A percentile compares a stretch with the other conserved stretches of the same genome.
phyloP scores from a whole-genome alignment of 306 rosid genomes.

The Trifolium fragiferum region DNA sequence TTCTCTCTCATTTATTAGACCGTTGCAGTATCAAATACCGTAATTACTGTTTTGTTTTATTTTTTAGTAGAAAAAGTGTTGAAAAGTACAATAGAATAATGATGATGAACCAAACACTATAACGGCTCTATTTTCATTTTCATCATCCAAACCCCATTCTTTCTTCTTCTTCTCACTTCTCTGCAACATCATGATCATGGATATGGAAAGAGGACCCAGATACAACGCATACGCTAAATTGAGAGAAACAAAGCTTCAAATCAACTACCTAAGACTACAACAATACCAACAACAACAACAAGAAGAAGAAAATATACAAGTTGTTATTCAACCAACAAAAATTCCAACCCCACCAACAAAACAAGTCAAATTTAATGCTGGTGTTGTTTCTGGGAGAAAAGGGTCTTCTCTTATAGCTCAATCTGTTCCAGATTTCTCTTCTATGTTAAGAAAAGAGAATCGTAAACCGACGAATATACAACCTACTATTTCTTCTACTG shows the following conservation, averaged over 20 bases:
- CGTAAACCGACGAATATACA: conserved; percentile 51
- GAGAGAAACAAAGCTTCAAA: conserved; percentile 65
- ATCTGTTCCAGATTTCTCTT: conserved; percentile 91
- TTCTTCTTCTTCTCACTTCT: conserved; percentile 5
- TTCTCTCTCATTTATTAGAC: no score
- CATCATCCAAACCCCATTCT: conserved; percentile 48
- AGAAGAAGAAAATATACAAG: conserved; percentile 25
- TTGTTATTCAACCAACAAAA: conserved; percentile 23
- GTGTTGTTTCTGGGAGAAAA: conserved; percentile 45
- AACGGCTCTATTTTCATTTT: conserved; percentile 15
- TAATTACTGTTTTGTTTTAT: no score
- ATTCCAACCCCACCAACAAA: conserved; percentile 61
- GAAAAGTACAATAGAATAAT: neutral
- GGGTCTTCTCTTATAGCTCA: conserved; percentile 72
- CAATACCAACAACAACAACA: conserved; percentile 36
- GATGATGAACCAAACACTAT: neutral
- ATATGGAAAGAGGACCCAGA: conserved; percentile 83
- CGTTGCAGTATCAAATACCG: no score
- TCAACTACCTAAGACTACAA: conserved; percentile 46
- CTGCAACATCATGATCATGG: conserved; percentile 38
- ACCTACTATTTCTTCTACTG: neutral
- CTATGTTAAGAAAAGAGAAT: conserved; percentile 77
- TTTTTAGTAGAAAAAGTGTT: neutral
- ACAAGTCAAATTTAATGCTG: conserved; percentile 63
- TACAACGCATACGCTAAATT: conserved; percentile 71